Conservation (phyloP, 2,329 filamentous ascomycete species). For the Paramyrothecium roridum region DNA sequence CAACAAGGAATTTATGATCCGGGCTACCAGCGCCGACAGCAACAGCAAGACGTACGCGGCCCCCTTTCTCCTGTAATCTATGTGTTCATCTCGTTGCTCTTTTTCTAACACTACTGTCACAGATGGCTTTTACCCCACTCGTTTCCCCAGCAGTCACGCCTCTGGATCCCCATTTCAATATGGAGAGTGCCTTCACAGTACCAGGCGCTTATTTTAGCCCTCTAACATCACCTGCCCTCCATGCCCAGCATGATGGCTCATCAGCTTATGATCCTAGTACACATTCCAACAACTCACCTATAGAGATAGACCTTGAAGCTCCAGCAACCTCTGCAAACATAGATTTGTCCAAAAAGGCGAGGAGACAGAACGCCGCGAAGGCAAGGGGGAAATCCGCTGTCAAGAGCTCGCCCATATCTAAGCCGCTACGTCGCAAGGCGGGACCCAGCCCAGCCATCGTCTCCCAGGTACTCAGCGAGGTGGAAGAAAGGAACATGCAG, state of each 20-base stretch:
- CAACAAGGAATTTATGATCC: slow-evolving; percentile 62
- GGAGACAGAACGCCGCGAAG: slow-evolving; percentile 51
- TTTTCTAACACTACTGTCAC: too few species aligned
- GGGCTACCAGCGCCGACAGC: slow-evolving; percentile 61
- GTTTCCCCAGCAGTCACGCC: slow-evolving; percentile 84
- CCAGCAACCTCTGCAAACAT: slow-evolving; percentile 35
- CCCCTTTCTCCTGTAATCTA: neutral
- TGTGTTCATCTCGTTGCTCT: neutral
- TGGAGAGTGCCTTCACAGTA: slow-evolving; percentile 57
- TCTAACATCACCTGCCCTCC: slow-evolving; percentile 75
- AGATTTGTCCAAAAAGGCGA: slow-evolving; percentile 48
- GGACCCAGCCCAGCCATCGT: slow-evolving; percentile 53
- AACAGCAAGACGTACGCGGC: slow-evolving; percentile 61
- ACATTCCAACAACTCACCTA: slow-evolving; percentile 49
- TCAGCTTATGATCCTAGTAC: slow-evolving; percentile 41
- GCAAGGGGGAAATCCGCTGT: slow-evolving; percentile 50
- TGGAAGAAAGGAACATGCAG: slow-evolving; percentile 37
- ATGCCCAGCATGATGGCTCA: slow-evolving; percentile 60
- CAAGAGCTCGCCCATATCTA: slow-evolving; percentile 70
- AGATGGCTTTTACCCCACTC: slow-evolving; percentile 77
- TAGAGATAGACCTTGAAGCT: slow-evolving; percentile 54
- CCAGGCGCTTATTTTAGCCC: slow-evolving; percentile 78
- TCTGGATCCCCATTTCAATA: slow-evolving; percentile 66
- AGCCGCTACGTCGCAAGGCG: slow-evolving; percentile 56
- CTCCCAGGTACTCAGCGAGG: slow-evolving; percentile 51